Conservation (phyloP, 2,329 filamentous ascomycete species). For the Leptographium flavum region DNA sequence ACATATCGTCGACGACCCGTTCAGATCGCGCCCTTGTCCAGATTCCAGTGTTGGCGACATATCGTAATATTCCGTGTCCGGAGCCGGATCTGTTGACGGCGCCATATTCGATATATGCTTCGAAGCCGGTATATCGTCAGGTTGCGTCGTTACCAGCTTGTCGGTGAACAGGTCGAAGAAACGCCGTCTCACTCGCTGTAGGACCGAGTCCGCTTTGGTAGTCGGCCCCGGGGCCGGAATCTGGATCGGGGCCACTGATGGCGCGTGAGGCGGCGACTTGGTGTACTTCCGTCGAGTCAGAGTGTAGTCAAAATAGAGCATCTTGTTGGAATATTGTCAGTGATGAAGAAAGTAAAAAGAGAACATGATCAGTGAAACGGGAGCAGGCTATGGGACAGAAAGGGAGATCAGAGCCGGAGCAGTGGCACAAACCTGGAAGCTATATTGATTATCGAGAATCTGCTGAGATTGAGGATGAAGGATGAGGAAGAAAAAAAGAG, state of each 20-base stretch:
- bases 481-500: too few relatives aligned
- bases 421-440: neutral
- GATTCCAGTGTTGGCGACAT: neutral
- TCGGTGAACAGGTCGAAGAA: neutral
- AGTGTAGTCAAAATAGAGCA: neutral
- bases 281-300: neutral
- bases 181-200: neutral
- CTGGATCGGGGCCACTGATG: neutral
- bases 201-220: neutral
- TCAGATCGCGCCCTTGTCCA: neutral
- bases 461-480: too few relatives aligned
- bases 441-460: neutral
- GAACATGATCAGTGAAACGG: too few relatives aligned
- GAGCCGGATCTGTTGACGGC: too few relatives aligned
- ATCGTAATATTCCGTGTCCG: neutral
- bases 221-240: neutral
- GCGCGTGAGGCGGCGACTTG: neutral
- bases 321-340: neutral
- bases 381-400: too few relatives aligned
- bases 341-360: neutral
- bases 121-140: too few relatives aligned
- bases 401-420: too few relatives aligned
- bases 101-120: too few relatives aligned
- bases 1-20: neutral
- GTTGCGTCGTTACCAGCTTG: neutral